Base-by-base conservation (phyloP, 352 stramenopile species). In the Phytophthora sansomeana region DNA sequence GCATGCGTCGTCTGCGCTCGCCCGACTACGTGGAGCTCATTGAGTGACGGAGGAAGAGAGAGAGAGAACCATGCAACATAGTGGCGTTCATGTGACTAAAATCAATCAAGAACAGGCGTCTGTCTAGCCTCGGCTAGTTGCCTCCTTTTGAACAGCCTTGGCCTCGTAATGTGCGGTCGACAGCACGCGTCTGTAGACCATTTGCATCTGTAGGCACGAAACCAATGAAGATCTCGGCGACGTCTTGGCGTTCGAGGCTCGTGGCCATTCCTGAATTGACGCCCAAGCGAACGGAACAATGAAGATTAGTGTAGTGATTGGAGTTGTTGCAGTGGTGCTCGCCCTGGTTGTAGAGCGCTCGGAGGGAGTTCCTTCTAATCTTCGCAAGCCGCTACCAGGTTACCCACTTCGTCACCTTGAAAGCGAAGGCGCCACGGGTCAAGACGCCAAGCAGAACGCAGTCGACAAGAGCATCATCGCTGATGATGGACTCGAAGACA, bases 11-110 rank as follows among this genome's bases (percentile, higher is more conserved):
- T 36, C 42, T 74, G 29, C 49, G 24, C 42, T 67, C 59, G n/a
- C 51, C 65, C 16, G 39, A 74, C 48, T 70, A 70, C 35, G 66
- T 74, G 30, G 66, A 74, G 54, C 42, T 70, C 43, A 63, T 59
- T n/a, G 63, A 72, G 35, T 67, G 41, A 46, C 21, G 5, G 17
- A 35, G 1, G 24, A 14, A 49, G 43, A 49, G 38, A 46, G 38
- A 14, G 26, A 54, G 8, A 41, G 16, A 33, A 17, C 8, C 3
- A 53, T 44, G 50, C 33, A 55, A 53, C 29, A 49, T 69, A 69
- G 46, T 58, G 65, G 52, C 51, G 52, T 72, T 41, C 58, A 60
- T 62, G 58, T 72, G 26, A 48, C 63, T 51, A 59, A 56, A 29
- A 19, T 39, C 30, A 57, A 60, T 49, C 28, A 30, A 56, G 0